Conservation (phyloP, 148 eudicot species). For the Chenopodium suecicum region DNA sequence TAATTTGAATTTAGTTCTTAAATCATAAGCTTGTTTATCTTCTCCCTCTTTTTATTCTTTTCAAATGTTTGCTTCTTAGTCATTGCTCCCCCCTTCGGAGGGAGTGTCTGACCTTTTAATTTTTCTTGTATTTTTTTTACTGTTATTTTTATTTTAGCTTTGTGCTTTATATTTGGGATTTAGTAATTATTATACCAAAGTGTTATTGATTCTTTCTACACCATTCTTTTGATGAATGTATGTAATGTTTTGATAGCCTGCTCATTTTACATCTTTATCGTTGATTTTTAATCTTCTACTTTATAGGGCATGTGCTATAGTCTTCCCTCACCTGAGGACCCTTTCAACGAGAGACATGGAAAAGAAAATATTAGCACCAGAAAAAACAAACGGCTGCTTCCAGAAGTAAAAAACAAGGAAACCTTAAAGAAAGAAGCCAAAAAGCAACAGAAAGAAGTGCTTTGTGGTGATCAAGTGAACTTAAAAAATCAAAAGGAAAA, state of each 20-base stretch:
- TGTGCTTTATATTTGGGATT: background rate
- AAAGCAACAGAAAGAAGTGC: slow-evolving; percentile 21
- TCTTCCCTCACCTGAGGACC: slow-evolving; percentile 83
- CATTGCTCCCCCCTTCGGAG: background rate
- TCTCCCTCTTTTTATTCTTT: background rate
- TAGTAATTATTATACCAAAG: background rate
- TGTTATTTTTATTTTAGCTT: background rate
- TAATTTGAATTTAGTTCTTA: too few relatives aligned
- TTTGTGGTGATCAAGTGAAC: slow-evolving; percentile 12
- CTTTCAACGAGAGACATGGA: slow-evolving; percentile 66
- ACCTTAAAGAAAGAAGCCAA: slow-evolving; percentile 23
- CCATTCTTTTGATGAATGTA: background rate
- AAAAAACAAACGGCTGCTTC: slow-evolving; percentile 38
- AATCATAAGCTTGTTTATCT: background rate
- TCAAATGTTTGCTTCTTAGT: background rate
- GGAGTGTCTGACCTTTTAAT: too few relatives aligned
- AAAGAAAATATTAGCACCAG: slow-evolving; percentile 29
- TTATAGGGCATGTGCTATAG: slow-evolving; percentile 93
- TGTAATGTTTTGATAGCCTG: background rate
- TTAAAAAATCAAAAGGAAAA: slow-evolving; percentile 25
- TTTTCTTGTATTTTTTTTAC: background rate
- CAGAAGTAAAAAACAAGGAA: slow-evolving; percentile 27
- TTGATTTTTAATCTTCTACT: slow-evolving; percentile 18
- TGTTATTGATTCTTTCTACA: background rate
- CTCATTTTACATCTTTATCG: background rate